A percentile compares a stretch with the other conserved stretches of the same genome.
Conservation (phyloP, 345 rosid genomes). For the Moricandia moricandioides region DNA sequence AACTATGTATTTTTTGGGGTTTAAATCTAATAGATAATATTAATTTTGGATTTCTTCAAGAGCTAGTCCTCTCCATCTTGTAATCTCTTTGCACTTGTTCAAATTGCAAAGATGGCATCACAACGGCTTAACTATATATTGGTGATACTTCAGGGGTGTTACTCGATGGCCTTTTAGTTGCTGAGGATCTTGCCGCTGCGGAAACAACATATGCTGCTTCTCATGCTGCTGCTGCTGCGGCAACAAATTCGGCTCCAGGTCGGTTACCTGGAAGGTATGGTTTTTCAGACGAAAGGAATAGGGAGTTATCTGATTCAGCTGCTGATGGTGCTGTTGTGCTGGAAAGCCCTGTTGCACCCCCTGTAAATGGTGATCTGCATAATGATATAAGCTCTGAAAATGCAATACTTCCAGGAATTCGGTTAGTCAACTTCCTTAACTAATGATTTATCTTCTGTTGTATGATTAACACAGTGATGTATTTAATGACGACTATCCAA, state of each 20-base stretch:
- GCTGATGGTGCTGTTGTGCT: slow-evolving; percentile 78
- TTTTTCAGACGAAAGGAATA: slow-evolving; percentile 69
- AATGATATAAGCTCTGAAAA: slow-evolving; percentile 84
- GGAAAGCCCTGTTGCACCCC: slow-evolving; percentile 87
- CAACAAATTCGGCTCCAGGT: slow-evolving; percentile 51
- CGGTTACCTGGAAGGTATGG: slow-evolving; percentile 65
- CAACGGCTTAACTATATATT: slow-evolving; percentile 10
- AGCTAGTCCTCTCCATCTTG: background rate
- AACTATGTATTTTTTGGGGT: background rate
- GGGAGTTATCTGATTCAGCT: slow-evolving; percentile 53
- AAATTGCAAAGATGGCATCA: slow-evolving; percentile 8
- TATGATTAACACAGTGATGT: background rate
- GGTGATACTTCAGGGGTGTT: slow-evolving; percentile 59
- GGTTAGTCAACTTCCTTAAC: slow-evolving; percentile 46
- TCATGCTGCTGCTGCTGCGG: slow-evolving; percentile 87
- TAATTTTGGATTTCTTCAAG: background rate
- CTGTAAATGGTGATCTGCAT: slow-evolving; percentile 78
- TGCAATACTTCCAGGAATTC: slow-evolving; percentile 64
- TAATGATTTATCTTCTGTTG: background rate
- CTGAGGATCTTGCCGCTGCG: slow-evolving; percentile 88
- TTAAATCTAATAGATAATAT: background rate
- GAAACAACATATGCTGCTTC: slow-evolving; percentile 84
- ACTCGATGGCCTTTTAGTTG: slow-evolving; percentile 91
- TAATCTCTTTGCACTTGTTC: slow-evolving; percentile 4
- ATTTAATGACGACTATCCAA: slow-evolving; percentile 16